A percentile compares a stretch with the other conserved stretches of the same genome.
Evolutionary conservation across 1,284 basidiomycete genomes (phyloP).

Genomic region (Malassezia slooffiae): DNA sequence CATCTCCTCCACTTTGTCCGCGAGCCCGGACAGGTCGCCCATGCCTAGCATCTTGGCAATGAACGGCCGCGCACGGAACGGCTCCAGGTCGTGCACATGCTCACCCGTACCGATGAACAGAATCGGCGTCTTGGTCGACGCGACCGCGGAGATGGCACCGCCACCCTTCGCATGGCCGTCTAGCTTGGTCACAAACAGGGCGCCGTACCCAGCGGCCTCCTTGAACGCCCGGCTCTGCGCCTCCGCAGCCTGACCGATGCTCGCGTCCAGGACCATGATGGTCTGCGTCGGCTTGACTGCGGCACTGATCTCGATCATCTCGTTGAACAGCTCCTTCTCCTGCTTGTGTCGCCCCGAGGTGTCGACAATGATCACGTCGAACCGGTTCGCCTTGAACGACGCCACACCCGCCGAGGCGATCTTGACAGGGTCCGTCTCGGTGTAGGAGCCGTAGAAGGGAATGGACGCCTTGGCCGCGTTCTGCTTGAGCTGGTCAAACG

Average conservation of each 20-base stretch:
- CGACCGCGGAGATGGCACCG: conserved; percentile 96
- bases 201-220: conserved; percentile 91
- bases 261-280: conserved; percentile 50
- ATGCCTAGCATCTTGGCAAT: conserved; percentile 90
- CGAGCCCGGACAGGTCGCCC: conserved; percentile 88
- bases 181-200: conserved; percentile 99
- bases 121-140: conserved; percentile 94
- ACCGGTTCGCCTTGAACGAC: conserved; percentile 94
- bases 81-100: conserved; percentile 88
- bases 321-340: conserved; percentile 89
- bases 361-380: conserved; percentile 98
- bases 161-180: conserved; percentile 99
- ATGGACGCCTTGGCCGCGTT: conserved; percentile 94
- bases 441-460: conserved; percentile 97
- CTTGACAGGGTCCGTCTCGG: conserved; percentile 91
- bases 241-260: conserved; percentile 84
- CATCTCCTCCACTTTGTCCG: conserved; percentile 56
- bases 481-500: conserved; percentile 89
- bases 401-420: conserved; percentile 88
- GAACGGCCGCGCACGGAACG: conserved; percentile 90
- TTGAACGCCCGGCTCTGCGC: conserved; percentile 94
- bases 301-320: conserved; percentile 92
- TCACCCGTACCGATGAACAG: conserved; percentile 98
- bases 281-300: conserved; percentile 68
- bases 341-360: conserved; percentile 96